Evolutionary conservation across 306 rosid species (phyloP), one percentile per base, ranked within the genome.

Genomic region (Trifolium subterraneum): DNA sequence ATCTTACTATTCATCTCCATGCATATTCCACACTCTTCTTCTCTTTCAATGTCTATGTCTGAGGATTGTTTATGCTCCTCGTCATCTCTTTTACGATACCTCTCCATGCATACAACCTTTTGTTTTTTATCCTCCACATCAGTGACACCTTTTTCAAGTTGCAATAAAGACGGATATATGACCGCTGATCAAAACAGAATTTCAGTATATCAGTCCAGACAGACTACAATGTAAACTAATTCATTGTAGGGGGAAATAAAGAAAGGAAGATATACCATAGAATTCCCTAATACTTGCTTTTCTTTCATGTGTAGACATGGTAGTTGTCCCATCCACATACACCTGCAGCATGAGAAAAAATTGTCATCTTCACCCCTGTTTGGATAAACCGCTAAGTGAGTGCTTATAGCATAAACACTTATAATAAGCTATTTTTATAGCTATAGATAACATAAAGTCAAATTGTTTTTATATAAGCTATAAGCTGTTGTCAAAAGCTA

Each of bases 11-110:
- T 88, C 79, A 83, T 79, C 74, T 93, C 97, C 98, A 93, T 93
- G 84, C 98, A 93, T 83, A 93, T 93, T 68, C 97, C 98, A 58
- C 98, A 93, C 76, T 93, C 98, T 78, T 93, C 97, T 83, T 93
- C 98, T 75, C 98, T 85, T 84, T 93, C 98, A 75, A 84, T 78
- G 67, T 93, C 97, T 45, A 82, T 81, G 65, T 93, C 98, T 0
- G 90, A 85, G 72, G 64, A 66, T 36, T 71, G 88, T 65, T 77
- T 51, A 18, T 56, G 61, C 54, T 86, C 97, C 66, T 84, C 96
- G 0, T 85, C 91, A 16, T 89, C 97, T 83, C 93, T 87, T 77
- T 81, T 88, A 23, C 92, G 73, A 66, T 91, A 93, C 79, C 98
- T 83, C 79, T 91, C 98, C 96, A 86, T 71, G 76, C 96, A 91